A percentile compares a stretch with the other conserved stretches of the same genome.
Evolutionary conservation across 768 basidiomycete species (phyloP).

Genomic region (Coprinopsis sp.): DNA sequence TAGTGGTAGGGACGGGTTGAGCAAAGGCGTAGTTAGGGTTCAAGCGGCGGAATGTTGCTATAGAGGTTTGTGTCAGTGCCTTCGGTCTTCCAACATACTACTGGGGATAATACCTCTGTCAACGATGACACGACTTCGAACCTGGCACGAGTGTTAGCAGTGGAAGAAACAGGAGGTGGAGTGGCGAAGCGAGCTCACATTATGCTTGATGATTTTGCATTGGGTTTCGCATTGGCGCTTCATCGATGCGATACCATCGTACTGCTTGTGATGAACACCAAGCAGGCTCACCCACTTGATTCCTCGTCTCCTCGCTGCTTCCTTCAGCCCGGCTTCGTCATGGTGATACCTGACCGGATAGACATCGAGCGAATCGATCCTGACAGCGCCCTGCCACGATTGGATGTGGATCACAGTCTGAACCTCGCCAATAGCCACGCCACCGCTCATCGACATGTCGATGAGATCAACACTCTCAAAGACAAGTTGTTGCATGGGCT

Average conservation of each 20-base stretch:
- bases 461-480: slow-evolving; percentile 52
- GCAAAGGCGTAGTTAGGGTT: slow-evolving; percentile 50
- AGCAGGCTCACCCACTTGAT: slow-evolving; percentile 52
- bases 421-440: slow-evolving; percentile 37
- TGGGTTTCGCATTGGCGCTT: slow-evolving; percentile 29
- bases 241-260: slow-evolving; percentile 46
- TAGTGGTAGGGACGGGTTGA: slow-evolving; percentile 25
- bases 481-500: slow-evolving; percentile 37
- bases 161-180: neutral
- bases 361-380: slow-evolving; percentile 45
- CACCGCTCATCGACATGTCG: slow-evolving; percentile 32
- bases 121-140: slow-evolving; percentile 57
- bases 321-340: slow-evolving; percentile 37
- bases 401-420: slow-evolving; percentile 36
- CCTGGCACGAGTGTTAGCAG: slow-evolving; percentile 25
- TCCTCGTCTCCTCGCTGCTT: slow-evolving; percentile 42
- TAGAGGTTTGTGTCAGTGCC: neutral
- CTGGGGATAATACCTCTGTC: slow-evolving; percentile 43
- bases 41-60: slow-evolving; percentile 46
- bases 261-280: slow-evolving; percentile 54
- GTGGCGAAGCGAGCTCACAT: slow-evolving; percentile 29
- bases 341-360: slow-evolving; percentile 52
- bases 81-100: neutral
- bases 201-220: slow-evolving; percentile 42
- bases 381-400: slow-evolving; percentile 44